Base-by-base conservation (phyloP, 371 early-diverging fungal species). In the Mucor sp. region DNA sequence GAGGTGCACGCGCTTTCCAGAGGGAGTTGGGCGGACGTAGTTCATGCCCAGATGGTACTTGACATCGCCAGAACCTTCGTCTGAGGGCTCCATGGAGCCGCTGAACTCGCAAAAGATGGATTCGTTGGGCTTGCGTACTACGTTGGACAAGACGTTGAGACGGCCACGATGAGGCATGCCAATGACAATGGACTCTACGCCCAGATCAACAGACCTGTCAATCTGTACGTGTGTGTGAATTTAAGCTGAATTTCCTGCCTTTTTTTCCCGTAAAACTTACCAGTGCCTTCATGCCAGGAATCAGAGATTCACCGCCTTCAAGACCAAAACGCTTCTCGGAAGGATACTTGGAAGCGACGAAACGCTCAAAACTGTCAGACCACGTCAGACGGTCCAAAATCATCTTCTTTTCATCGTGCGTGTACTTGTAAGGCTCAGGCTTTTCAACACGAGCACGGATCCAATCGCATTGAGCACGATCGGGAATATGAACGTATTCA, bases 131-230 rank as follows among this genome's bases (percentile, higher is more conserved):
- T 97, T 97, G 73, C 97, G 93, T 68, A 98, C 95, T 23, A 98
- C 98, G 80, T 97, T 97, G 69, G 94, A 93, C 53, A 99, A 88
- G n/a, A 98, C 97, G 76, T 98, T 98, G 57, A 98, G 81, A 71
- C 99, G 94, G 64, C 99, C 99, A 81, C 99, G 95, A 81, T 98
- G 99, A 41, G 99, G 95, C 98, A 98, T 98, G 65, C 99, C 97
- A 89, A 98, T 93, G 56, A 96, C 92, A 70, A 97, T 91, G 44
- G 93, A 90, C 75, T 95, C 92, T 62, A 96, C 92, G 21, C 98
- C 99, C 59, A 90, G 86, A 65, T 97, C 96, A 56, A 96, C 96
- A 19, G 95, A 92, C 55, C 91, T 63, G 79, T 97, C 97, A 74
- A 97, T 95, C 91, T 91, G 77, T 28, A 21, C 28, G 57, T 37